Conservation (phyloP, 1,284 basidiomycete species). For the Sporisorium scitamineum region DNA sequence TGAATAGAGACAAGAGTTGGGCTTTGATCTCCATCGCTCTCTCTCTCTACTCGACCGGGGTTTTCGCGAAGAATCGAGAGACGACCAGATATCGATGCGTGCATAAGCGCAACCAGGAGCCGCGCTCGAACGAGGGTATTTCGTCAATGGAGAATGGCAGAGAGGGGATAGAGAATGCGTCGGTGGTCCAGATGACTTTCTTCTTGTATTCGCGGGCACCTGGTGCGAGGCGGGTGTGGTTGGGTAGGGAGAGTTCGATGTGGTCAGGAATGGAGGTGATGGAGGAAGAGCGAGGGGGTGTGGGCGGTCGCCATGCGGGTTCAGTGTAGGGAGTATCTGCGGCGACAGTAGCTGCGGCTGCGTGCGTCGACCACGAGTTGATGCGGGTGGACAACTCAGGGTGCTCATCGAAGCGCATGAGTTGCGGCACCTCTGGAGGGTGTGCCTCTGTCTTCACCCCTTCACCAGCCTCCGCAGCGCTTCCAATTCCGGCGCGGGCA, state of each 20-base stretch:
- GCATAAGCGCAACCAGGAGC: slow-evolving; percentile 1
- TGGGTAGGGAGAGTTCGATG: neutral
- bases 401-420: too few relatives aligned
- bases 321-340: too few relatives aligned
- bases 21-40: neutral
- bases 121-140: slow-evolving; percentile 7
- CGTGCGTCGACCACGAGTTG: too few relatives aligned
- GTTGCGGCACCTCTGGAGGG: too few relatives aligned
- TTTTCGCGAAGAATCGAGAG: neutral
- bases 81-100: slow-evolving; percentile 11
- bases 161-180: neutral
- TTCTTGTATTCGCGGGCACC: neutral
- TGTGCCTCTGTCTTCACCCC: neutral
- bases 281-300: neutral
- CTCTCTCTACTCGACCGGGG: neutral
- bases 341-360: too few relatives aligned
- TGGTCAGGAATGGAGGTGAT: neutral
- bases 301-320: neutral
- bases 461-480: neutral
- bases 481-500: too few relatives aligned
- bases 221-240: neutral
- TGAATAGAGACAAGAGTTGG: neutral
- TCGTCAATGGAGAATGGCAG: slow-evolving; percentile 3
- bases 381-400: too few relatives aligned
- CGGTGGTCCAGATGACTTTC: neutral